These are phyloP conservation scores for Tubosaeta sp. DNA, from an alignment of 768 basidiomycete genomes.

Conservation along the genomic window DNA sequence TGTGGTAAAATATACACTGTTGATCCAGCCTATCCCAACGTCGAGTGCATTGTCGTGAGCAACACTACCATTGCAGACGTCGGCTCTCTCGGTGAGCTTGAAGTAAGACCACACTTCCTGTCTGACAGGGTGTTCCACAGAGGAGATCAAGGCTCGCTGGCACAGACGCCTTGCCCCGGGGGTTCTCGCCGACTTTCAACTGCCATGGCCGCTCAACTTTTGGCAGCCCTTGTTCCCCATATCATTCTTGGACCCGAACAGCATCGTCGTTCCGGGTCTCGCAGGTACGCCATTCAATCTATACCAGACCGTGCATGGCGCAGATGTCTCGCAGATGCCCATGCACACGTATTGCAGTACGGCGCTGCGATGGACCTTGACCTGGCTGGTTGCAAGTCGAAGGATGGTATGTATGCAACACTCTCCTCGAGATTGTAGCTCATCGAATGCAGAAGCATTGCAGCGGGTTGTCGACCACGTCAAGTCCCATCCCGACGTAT, in stretches of 20 bases:
- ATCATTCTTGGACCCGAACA: constrained; percentile 29
- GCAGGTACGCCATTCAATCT: constrained; percentile 43
- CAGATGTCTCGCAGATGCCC: constrained; percentile 51
- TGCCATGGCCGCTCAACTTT: constrained; percentile 23
- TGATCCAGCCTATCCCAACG: constrained; percentile 44
- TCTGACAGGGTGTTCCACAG: constrained; percentile 6
- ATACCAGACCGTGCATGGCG: neutral
- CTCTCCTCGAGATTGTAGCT: neutral
- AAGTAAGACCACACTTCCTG: neutral
- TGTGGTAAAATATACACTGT: constrained; percentile 72
- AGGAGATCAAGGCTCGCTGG: constrained; percentile 26
- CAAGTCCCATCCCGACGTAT: constrained; percentile 49
- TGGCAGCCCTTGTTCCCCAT: constrained; percentile 19
- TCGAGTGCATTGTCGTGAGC: constrained; percentile 59
- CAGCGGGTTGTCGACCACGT: constrained; percentile 58
- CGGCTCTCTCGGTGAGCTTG: constrained; percentile 43
- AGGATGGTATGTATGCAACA: constrained; percentile 42
- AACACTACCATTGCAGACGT: constrained; percentile 43
- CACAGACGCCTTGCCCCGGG: neutral
- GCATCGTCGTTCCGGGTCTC: constrained; percentile 68
- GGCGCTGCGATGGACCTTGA: constrained; percentile 65
- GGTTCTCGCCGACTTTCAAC: constrained; percentile 5
- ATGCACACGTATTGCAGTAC: constrained; percentile 73
- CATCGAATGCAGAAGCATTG: constrained; percentile 50
- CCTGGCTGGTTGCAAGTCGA: constrained; percentile 52